Conservation (phyloP, 140 eudicot genomes). For the Ambrosia hybrid region DNA sequence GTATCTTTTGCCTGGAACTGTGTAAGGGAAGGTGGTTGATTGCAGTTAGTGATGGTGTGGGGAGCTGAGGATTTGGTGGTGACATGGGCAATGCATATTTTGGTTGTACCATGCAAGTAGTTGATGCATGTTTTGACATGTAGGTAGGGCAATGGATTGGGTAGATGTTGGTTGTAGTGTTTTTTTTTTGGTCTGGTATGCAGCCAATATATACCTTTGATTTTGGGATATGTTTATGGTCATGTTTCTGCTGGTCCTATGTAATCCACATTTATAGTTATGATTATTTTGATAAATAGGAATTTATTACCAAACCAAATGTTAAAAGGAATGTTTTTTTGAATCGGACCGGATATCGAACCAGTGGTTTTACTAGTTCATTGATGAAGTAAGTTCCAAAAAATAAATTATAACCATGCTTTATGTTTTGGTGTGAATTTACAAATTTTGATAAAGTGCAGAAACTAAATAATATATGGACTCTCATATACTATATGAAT, state of each 20-base stretch:
- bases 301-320: neutral
- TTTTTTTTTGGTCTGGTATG: neutral
- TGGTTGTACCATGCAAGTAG: constrained; percentile 28
- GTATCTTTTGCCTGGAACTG: constrained; percentile 53
- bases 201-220: constrained; percentile 18
- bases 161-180: constrained; percentile 15
- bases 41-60: neutral
- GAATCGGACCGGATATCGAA: too few relatives aligned
- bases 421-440: too few relatives aligned
- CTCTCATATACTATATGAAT: too few relatives aligned
- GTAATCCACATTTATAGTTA: constrained; percentile 2
- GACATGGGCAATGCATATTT: constrained; percentile 14
- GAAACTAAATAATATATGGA: too few relatives aligned
- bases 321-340: too few relatives aligned
- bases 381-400: too few relatives aligned
- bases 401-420: too few relatives aligned
- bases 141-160: neutral
- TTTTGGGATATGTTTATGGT: constrained; percentile 31
- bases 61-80: neutral
- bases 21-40: constrained; percentile 27
- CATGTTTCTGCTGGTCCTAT: constrained; percentile 9
- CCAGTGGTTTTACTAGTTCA: too few relatives aligned
- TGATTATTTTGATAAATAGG: neutral
- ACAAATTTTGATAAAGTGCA: too few relatives aligned
- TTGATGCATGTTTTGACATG: constrained; percentile 20